Evolutionary conservation across 495 filamentous ascomycete species (phyloP).

Genomic region (Penicillium daleae): DNA sequence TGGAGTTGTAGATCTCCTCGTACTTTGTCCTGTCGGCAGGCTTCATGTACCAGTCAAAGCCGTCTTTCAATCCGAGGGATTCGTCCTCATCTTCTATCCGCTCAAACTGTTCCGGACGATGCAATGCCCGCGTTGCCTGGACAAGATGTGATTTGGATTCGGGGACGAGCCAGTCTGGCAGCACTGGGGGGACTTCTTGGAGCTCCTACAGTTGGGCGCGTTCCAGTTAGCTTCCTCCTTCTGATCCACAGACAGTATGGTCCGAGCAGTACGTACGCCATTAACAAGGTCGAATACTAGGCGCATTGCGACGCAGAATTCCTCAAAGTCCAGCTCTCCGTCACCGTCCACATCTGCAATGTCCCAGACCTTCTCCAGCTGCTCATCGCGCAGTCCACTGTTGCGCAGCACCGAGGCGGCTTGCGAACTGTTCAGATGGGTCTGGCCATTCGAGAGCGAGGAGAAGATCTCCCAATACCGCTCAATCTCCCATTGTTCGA

Average conservation of each 20-base stretch:
- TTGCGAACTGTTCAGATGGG: slow-evolving; percentile 85
- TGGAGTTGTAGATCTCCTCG: slow-evolving; percentile 92
- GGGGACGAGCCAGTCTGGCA: slow-evolving; percentile 96
- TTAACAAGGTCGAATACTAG: slow-evolving; percentile 96
- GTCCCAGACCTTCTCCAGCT: slow-evolving; percentile 97
- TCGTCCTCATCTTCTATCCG: slow-evolving; percentile 75
- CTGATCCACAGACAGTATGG: not conserved
- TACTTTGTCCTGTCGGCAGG: slow-evolving; percentile 89
- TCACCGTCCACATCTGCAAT: slow-evolving; percentile 95
- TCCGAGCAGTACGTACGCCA: slow-evolving; percentile 61
- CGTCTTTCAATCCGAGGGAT: slow-evolving; percentile 82
- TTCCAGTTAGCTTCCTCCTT: not conserved
- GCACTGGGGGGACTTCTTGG: slow-evolving; percentile 73
- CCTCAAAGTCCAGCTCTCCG: slow-evolving; percentile 96
- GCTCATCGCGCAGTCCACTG: slow-evolving; percentile 87
- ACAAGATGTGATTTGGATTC: slow-evolving; percentile 97
- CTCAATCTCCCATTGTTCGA: slow-evolving; percentile 94
- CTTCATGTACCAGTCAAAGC: slow-evolving; percentile 99
- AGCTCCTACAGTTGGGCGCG: slow-evolving; percentile 66
- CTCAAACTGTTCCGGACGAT: slow-evolving; percentile 78
- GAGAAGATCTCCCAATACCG: slow-evolving; percentile 99
- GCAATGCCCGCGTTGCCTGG: slow-evolving; percentile 82
- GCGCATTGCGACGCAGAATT: slow-evolving; percentile 98
- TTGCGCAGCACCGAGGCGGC: slow-evolving; percentile 96
- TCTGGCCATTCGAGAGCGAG: slow-evolving; percentile 75